Base-by-base conservation (phyloP, 495 filamentous ascomycete species). In the Tuber borchii region DNA sequence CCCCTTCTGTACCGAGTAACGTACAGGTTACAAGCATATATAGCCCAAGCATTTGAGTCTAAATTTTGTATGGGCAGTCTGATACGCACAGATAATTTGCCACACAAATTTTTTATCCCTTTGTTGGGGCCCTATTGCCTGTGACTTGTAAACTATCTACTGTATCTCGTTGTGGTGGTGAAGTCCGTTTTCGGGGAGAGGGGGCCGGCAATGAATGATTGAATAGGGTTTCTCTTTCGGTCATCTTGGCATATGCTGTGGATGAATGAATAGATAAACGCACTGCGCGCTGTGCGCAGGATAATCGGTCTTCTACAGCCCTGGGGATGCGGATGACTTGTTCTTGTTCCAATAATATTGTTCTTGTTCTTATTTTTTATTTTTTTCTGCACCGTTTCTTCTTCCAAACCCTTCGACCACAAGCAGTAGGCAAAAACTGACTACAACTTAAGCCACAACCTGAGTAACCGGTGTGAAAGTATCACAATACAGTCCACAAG, bases 241-340 rank as follows among this genome's bases (percentile, higher is more conserved):
- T 12, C 74, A 31, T 43, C 73, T 79, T 79, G 61, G 72, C 76
- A 76, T 43, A 46, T 75, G 72, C 34, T 51, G 37, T 72, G 39
- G 77, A 71, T 70, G 20, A 61, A 79, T 75, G 73, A 73, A 79
- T 78, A 75, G 74, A 78, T 79, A 79, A 79, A 79, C 78, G 61
- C 56, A 43, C 46, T 70, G 48, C 76, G 69, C 73, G 74, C 77
- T 79, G 74, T 79, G 77, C 72, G 73, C 76, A 75, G 76, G 56
- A 79, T 72, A 34, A 34, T 69, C 77, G 43, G 70, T 61, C 42
- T 45, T 46, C 42, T 73, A 42, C 44, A 75, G 45, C 42, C 72
- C 26, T 34, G 22, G 22, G 69, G 73, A 71, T 71, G 19, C 56
- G 68, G 69, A 78, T 78, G 76, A 70, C 74, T 74, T 79, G 37